A percentile compares a stretch with the other conserved stretches of the same genome.
Conservation (phyloP, 345 rosid genomes). For the Sisymbrium altissimum region DNA sequence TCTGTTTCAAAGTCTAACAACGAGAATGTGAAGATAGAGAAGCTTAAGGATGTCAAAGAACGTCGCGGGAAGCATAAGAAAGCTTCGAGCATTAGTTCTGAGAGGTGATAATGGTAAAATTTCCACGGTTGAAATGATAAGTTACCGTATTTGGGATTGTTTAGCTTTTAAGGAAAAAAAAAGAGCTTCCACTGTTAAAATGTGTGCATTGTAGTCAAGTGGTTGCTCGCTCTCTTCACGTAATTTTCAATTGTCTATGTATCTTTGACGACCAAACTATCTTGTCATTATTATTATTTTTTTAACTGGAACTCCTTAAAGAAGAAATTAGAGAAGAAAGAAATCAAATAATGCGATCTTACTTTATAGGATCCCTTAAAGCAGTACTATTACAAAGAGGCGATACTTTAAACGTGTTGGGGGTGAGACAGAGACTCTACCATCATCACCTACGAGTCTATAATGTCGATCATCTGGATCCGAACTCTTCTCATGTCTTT, state of each 20-base stretch:
- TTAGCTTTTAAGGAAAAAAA: neutral
- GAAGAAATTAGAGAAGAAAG: neutral
- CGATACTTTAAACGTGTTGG: too few relatives aligned
- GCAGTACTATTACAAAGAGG: too few relatives aligned
- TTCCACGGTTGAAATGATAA: slow-evolving; percentile 15
- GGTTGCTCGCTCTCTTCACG: neutral
- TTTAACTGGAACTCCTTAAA: neutral
- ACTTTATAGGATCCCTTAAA: too few relatives aligned
- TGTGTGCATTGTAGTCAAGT: slow-evolving; percentile 30
- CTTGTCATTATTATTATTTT: neutral
- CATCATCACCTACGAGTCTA: too few relatives aligned
- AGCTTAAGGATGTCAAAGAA: slow-evolving; percentile 53
- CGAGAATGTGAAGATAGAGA: slow-evolving; percentile 50
- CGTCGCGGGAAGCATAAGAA: slow-evolving; percentile 62
- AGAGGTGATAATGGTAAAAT: slow-evolving; percentile 29
- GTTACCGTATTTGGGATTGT: neutral
- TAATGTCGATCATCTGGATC: too few relatives aligned
- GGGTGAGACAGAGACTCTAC: too few relatives aligned
- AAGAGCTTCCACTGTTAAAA: slow-evolving; percentile 21
- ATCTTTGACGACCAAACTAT: slow-evolving; percentile 1
- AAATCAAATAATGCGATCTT: neutral
- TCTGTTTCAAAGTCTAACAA: slow-evolving; percentile 68
- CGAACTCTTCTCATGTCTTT: neutral
- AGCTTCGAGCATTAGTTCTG: slow-evolving; percentile 41
- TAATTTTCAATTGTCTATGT: neutral